phyloP scores from a whole-genome alignment of 345 rosid genomes.

The Sisymbrium irio region DNA sequence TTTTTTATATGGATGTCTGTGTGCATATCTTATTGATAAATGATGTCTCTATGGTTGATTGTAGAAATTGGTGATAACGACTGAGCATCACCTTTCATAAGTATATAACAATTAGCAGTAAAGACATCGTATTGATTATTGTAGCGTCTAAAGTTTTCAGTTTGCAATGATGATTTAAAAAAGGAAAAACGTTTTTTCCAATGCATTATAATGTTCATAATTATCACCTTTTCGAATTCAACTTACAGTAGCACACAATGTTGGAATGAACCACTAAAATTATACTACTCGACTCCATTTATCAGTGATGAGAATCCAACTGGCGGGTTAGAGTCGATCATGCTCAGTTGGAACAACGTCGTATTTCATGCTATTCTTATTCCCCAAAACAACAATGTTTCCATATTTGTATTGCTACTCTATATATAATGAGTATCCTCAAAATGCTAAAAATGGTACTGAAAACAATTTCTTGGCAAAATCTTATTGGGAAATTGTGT shows the following conservation, averaged over 20 bases:
- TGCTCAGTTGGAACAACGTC: neutral
- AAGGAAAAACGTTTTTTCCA: neutral
- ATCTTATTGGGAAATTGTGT: neutral
- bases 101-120: neutral
- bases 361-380: neutral
- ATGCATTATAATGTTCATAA: neutral
- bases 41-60: slow-evolving; percentile 20
- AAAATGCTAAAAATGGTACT: neutral
- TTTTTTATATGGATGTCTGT: neutral
- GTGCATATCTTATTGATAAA: neutral
- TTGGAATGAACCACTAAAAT: neutral
- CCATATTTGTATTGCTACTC: no score
- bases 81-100: slow-evolving; percentile 3
- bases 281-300: neutral
- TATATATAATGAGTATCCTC: neutral
- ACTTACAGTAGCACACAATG: neutral
- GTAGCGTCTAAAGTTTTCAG: slow-evolving; percentile 13
- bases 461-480: neutral
- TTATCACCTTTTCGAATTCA: slow-evolving; percentile 5
- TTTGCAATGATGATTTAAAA: slow-evolving; percentile 2
- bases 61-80: slow-evolving; percentile 24
- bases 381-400: neutral
- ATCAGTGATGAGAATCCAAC: neutral
- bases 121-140: slow-evolving; percentile 5
- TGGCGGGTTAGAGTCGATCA: neutral